Conservation (phyloP, 2,329 filamentous ascomycete species). For the Stagonosporopsis cucurbitacearum region DNA sequence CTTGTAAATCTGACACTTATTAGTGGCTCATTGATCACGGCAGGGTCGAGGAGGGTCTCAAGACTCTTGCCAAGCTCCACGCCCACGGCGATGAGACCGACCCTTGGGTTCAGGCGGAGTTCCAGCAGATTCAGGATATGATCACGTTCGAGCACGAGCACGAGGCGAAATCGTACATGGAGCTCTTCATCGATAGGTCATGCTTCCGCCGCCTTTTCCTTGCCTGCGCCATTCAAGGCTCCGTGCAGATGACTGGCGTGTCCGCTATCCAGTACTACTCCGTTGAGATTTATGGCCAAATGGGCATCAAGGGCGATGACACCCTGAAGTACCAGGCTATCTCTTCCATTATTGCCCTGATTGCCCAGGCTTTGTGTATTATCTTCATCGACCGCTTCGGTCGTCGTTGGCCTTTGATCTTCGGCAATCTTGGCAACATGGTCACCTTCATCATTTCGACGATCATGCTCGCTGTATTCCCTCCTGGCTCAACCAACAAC, state of each 20-base stretch:
- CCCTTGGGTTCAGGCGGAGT: constrained; percentile 75
- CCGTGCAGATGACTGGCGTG: constrained; percentile 75
- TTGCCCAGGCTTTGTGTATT: constrained; percentile 73
- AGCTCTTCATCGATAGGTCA: constrained; percentile 70
- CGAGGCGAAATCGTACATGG: constrained; percentile 71
- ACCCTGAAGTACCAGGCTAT: constrained; percentile 79
- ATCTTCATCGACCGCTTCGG: constrained; percentile 72
- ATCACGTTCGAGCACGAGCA: constrained; percentile 72
- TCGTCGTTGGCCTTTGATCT: constrained; percentile 74
- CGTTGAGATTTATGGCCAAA: constrained; percentile 69
- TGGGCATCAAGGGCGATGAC: constrained; percentile 69
- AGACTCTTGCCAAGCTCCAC: constrained; percentile 73
- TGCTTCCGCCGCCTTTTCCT: constrained; percentile 76
- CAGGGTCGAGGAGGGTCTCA: constrained; percentile 67
- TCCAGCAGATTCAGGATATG: constrained; percentile 70
- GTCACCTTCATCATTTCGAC: constrained; percentile 74
- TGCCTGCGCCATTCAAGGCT: constrained; percentile 71
- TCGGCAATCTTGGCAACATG: constrained; percentile 74
- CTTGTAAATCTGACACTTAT: too few relatives aligned
- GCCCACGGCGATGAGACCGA: constrained; percentile 70
- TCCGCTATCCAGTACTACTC: constrained; percentile 74
- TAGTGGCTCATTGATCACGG: constrained; percentile 77
- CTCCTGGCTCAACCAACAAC: constrained; percentile 61
- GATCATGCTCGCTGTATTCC: constrained; percentile 64
- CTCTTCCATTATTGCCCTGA: constrained; percentile 71